Evolutionary conservation across 164 flowering plant species (phyloP).

Genomic region (Vitis amurensis): DNA sequence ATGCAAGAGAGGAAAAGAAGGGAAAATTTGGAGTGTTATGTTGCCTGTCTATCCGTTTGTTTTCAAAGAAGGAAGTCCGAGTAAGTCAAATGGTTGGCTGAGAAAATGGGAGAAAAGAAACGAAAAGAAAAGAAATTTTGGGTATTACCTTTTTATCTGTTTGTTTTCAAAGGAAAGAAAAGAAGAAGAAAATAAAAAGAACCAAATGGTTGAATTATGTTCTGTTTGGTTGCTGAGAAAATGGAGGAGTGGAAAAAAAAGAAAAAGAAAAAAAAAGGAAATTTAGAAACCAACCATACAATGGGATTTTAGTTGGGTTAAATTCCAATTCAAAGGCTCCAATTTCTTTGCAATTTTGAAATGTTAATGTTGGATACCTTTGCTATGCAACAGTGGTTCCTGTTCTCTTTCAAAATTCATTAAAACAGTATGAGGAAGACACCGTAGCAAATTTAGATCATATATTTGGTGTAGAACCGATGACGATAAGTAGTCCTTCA

Average conservation of each 20-base stretch:
- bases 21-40: too few relatives aligned
- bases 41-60: background rate
- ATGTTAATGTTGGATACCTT: slow-evolving; percentile 6
- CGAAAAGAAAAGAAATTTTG: too few relatives aligned
- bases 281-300: too few relatives aligned
- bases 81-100: too few relatives aligned
- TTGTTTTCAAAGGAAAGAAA: background rate
- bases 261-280: too few relatives aligned
- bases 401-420: slow-evolving; percentile 72
- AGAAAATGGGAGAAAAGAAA: too few relatives aligned
- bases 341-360: background rate
- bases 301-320: too few relatives aligned
- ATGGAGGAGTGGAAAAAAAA: too few relatives aligned
- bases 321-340: background rate
- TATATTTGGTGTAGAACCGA: slow-evolving; percentile 78
- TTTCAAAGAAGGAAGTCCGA: too few relatives aligned
- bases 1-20: too few relatives aligned
- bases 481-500: slow-evolving; percentile 81
- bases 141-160: background rate
- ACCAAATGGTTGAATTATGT: too few relatives aligned
- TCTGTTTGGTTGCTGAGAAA: too few relatives aligned
- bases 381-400: slow-evolving; percentile 74
- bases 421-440: slow-evolving; percentile 59
- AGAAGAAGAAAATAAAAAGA: background rate
- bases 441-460: slow-evolving; percentile 56